phyloP scores from a whole-genome alignment of 176 grass and related monocot genomes.

The Triticum monococcum region DNA sequence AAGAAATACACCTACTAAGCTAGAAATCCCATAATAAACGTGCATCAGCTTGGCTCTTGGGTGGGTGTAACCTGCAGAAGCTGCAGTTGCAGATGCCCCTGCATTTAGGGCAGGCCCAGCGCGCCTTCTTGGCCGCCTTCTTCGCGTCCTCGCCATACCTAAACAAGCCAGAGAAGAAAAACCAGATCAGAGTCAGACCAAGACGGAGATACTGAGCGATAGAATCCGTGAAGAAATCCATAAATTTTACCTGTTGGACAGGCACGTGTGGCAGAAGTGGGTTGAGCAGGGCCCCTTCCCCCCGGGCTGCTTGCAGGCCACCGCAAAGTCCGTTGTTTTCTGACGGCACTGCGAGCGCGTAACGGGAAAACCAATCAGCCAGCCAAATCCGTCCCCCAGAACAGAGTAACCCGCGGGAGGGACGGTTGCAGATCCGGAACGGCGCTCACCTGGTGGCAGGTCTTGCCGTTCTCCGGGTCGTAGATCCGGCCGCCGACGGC shows the following conservation, averaged over 20 bases:
- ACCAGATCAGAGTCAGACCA: neutral
- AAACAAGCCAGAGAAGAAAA: neutral
- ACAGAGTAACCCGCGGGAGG: neutral
- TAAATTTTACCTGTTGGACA: constrained; percentile 58
- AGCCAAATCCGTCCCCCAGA: no score
- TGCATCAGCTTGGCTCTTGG: neutral
- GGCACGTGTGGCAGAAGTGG: constrained; percentile 82
- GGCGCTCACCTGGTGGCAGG: constrained; percentile 80
- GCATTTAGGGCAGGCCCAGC: neutral
- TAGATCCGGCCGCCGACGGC: constrained; percentile 60
- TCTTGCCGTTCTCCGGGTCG: constrained; percentile 72
- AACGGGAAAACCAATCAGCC: no score
- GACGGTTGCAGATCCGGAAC: neutral
- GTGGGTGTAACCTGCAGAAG: constrained; percentile 72
- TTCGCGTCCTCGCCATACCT: neutral
- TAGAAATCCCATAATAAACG: neutral
- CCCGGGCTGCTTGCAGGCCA: constrained; percentile 59
- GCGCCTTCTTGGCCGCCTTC: neutral
- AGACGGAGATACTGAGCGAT: neutral
- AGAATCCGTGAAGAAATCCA: neutral
- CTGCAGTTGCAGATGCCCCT: constrained; percentile 50
- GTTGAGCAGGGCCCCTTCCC: constrained; percentile 57
- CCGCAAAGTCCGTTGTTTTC: constrained; percentile 78
- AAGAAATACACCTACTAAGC: neutral
- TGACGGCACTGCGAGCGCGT: constrained; percentile 64